A percentile compares a stretch with the other conserved stretches of the same genome.
phyloP scores from a whole-genome alignment of 345 rosid species.

The Citrus reticulata region DNA sequence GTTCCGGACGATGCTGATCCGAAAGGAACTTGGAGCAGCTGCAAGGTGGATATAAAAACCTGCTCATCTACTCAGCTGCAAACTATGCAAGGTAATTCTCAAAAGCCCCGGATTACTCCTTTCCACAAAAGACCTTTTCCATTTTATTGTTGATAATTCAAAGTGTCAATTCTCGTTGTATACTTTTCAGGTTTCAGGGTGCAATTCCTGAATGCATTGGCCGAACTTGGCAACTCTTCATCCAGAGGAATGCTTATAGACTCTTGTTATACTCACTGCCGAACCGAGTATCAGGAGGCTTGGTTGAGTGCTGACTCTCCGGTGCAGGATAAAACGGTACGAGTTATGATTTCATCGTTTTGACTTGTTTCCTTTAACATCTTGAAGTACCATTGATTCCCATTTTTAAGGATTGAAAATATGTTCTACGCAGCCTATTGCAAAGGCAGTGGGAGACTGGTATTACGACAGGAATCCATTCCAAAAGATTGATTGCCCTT shows the following conservation, averaged over 20 bases:
- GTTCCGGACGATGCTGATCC: conserved; percentile 84
- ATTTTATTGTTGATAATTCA: conserved; percentile 2
- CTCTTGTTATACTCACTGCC: conserved; percentile 86
- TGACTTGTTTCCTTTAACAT: neutral
- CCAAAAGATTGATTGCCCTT: conserved; percentile 76
- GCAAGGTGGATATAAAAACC: conserved; percentile 61
- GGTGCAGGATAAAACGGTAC: conserved; percentile 47
- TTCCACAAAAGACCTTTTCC: too few species aligned
- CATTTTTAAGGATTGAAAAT: neutral
- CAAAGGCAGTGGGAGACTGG: conserved; percentile 92
- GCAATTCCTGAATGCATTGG: conserved; percentile 59
- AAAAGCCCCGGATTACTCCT: neutral
- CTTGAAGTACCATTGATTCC: neutral
- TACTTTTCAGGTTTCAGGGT: conserved; percentile 49
- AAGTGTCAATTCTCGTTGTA: too few species aligned
- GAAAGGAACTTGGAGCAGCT: conserved; percentile 67
- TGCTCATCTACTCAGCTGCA: conserved; percentile 62
- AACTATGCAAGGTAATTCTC: conserved; percentile 60
- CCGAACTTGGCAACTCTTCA: conserved; percentile 42
- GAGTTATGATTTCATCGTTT: neutral
- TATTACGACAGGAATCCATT: conserved; percentile 58
- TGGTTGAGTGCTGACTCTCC: conserved; percentile 81
- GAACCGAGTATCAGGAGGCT: conserved; percentile 65
- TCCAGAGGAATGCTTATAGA: conserved; percentile 78
- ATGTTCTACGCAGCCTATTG: conserved; percentile 51